Evolutionary conservation across 805 yeast genomes (phyloP), one percentile per base, ranked within the genome.

Genomic region (Candida pseudoglaebosa): DNA sequence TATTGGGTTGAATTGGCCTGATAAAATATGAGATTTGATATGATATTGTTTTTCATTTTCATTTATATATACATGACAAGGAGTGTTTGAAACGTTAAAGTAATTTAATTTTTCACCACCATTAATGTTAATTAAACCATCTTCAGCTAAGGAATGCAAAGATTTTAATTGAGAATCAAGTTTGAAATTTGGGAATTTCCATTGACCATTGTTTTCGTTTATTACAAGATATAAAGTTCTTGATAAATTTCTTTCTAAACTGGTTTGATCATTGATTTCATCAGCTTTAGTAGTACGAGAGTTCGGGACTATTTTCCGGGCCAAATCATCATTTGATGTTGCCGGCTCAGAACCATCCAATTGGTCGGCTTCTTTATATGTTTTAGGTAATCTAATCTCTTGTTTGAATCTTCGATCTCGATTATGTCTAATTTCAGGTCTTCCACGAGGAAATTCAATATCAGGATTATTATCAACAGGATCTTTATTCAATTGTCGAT

Each of bases 31-130:
- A 24, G 95, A 84, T 62, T 87, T 88, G 51, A 93, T 77, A 51
- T 85, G 68, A 56, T 81, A 93, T 51, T 85, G 91, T 50, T 61
- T 56, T 22, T 53, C 53, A 24, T 56, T 54, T 28, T 49, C 52
- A 10, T 37, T 41, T 10, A 49, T 36, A 44, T 67, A 72, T 1
- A 83, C 78, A 32, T 82, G 89, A 30, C 90, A 82, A 29, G 99
- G 98, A 4, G 84, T 84, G 40, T 77, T 78, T 17, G 98, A 88
- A n/a, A 93, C 95, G 15, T 84, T 78, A 86, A 95, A 91, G 32
- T 88, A 83, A 62, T 88, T 84, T 57, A 93, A 76, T 39, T 72
- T 59, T 8, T 71, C 76, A 22, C 96, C 95, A 14, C 96, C 96
- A 26, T 26, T 26, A 15, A 84, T 52, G 16, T 61, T 50, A 56